A percentile compares a stretch with the other conserved stretches of the same genome.
phyloP scores from a whole-genome alignment of 2,329 filamentous ascomycete genomes.

The Aureobasidium sp. region DNA sequence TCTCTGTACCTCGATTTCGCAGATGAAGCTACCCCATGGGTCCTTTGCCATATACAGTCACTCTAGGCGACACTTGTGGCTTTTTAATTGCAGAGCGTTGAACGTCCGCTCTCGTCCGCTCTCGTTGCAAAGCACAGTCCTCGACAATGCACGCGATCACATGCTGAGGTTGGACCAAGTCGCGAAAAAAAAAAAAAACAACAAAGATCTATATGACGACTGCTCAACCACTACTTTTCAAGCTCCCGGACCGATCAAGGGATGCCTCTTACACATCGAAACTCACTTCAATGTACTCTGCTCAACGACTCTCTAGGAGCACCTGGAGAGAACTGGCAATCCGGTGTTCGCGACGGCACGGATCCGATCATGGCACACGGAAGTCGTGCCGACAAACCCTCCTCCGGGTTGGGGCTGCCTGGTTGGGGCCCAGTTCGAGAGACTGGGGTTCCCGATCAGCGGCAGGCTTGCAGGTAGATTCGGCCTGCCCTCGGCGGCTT shows the following conservation, averaged over 20 bases:
- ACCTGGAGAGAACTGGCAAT: not conserved
- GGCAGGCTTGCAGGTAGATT: not conserved
- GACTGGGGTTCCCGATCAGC: slow-evolving; percentile 8
- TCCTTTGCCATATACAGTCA: not conserved
- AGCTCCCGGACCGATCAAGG: not conserved
- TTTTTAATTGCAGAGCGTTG: not conserved
- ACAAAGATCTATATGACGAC: not conserved
- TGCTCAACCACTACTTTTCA: not conserved
- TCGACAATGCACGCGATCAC: not conserved
- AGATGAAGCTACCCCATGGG: not conserved
- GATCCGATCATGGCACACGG: not conserved
- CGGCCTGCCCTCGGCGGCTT: slow-evolving; percentile 14
- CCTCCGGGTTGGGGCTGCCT: slow-evolving; percentile 11
- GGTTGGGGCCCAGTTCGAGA: not conserved
- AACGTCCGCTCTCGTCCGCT: not conserved
- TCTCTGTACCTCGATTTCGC: not conserved
- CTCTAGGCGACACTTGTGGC: not conserved
- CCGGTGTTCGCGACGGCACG: not conserved
- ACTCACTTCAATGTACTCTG: not conserved
- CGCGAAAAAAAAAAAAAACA: not conserved
- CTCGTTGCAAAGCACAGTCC: not conserved
- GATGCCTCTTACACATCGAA: not conserved
- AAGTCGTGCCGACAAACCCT: not conserved
- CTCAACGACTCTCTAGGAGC: not conserved
- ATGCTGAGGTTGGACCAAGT: not conserved